Conservation (phyloP, 805 yeast species). For the Ogataea sp. region DNA sequence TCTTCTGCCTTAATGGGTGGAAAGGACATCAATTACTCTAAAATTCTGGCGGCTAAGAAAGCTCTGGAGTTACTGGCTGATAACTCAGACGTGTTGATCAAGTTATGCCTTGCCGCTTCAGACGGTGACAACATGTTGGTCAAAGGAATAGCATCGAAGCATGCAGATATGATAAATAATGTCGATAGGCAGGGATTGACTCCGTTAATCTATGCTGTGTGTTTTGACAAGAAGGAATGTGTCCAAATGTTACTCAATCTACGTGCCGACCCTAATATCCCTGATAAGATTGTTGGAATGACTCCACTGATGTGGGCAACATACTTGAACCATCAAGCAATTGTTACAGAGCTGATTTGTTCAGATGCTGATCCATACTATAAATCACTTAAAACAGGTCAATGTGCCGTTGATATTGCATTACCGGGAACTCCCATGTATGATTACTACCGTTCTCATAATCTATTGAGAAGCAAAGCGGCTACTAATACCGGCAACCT, state of each 20-base stretch:
- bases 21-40: conserved; percentile 22
- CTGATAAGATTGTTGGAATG: conserved; percentile 44
- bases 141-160: conserved; percentile 17
- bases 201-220: conserved; percentile 46
- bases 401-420: conserved; percentile 51
- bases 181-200: conserved; percentile 34
- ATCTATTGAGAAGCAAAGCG: conserved; percentile 22
- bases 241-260: conserved; percentile 40
- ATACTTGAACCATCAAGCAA: conserved; percentile 45
- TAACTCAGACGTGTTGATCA: conserved; percentile 22
- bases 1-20: neutral
- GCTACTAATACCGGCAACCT: neutral
- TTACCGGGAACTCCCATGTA: conserved; percentile 48
- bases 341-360: conserved; percentile 49
- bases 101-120: conserved; percentile 30
- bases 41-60: conserved; percentile 28
- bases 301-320: conserved; percentile 88
- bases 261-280: conserved; percentile 38
- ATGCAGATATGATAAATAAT: conserved; percentile 14
- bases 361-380: conserved; percentile 57
- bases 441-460: conserved; percentile 51
- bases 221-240: conserved; percentile 39
- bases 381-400: conserved; percentile 24
- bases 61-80: conserved; percentile 22
- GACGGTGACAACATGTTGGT: conserved; percentile 26